These are phyloP conservation scores for Blastomyces percursus DNA, from an alignment of 2,329 filamentous ascomycete genomes.

Conservation along the genomic window DNA sequence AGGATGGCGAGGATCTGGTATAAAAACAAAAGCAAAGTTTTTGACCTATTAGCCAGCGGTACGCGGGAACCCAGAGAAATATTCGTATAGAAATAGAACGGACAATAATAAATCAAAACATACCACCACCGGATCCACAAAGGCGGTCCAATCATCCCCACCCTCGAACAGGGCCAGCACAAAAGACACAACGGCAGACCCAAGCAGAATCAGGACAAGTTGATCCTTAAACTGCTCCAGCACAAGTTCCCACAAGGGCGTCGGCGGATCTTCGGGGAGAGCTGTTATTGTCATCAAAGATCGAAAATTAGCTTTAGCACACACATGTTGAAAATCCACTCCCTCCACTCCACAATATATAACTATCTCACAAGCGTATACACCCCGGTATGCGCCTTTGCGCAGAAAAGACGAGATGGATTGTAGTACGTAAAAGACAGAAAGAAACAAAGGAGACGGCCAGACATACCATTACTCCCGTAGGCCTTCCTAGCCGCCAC, in stretches of 20 bases:
- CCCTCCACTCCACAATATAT: neutral
- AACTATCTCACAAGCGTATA: neutral
- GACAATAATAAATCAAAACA: constrained; percentile 24
- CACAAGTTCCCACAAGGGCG: constrained; percentile 90
- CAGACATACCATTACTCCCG: constrained; percentile 44
- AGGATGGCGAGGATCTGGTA: constrained; percentile 85
- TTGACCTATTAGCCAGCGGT: no score
- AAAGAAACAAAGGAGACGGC: neutral
- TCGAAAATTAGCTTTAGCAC: neutral
- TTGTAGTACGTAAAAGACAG: neutral
- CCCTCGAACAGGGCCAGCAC: constrained; percentile 87
- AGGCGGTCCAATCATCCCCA: constrained; percentile 88
- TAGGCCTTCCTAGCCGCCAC: constrained; percentile 36
- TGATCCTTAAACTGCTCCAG: constrained; percentile 99
- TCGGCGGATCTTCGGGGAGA: constrained; percentile 81
- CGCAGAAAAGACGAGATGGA: neutral
- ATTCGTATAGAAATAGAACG: neutral
- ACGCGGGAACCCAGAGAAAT: no score
- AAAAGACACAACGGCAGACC: constrained; percentile 87
- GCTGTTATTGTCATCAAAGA: constrained; percentile 36
- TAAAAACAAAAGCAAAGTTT: no score
- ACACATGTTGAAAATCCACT: no score
- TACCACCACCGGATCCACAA: constrained; percentile 92
- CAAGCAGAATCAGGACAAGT: constrained; percentile 87
- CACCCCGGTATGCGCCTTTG: no score